phyloP scores from a whole-genome alignment of 495 filamentous ascomycete species.

The Cenococcum geophilum region DNA sequence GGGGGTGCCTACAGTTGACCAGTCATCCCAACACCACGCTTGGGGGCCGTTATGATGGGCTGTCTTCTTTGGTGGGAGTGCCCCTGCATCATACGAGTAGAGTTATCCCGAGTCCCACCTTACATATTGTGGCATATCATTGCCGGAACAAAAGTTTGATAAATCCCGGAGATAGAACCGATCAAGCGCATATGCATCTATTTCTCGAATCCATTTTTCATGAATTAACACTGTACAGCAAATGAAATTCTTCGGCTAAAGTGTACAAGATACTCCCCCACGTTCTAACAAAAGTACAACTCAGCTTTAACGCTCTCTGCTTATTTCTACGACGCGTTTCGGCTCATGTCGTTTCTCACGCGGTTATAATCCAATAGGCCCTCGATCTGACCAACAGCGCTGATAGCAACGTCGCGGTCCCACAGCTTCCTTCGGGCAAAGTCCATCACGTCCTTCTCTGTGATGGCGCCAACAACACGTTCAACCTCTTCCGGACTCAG shows the following conservation, averaged over 20 bases:
- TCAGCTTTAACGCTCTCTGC: not conserved
- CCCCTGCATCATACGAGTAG: too few species aligned
- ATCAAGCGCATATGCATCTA: too few species aligned
- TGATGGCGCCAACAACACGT: conserved; percentile 75
- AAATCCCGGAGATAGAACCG: too few species aligned
- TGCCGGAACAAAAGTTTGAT: too few species aligned
- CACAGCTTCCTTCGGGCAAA: conserved; percentile 88
- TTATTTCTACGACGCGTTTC: conserved; percentile 54
- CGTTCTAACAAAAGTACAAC: not conserved
- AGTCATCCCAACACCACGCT: too few species aligned
- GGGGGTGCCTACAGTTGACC: too few species aligned
- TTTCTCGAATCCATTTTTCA: too few species aligned
- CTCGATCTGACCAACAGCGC: conserved; percentile 87
- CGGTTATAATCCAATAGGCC: conserved; percentile 84
- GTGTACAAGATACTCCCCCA: conserved; percentile 5
- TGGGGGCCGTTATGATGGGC: too few species aligned
- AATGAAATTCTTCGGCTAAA: conserved; percentile 2
- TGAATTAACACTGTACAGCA: conserved; percentile 6
- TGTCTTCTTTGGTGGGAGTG: too few species aligned
- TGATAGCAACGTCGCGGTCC: conserved; percentile 94
- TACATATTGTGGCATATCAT: too few species aligned
- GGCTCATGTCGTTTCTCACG: conserved; percentile 82
- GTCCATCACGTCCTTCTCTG: conserved; percentile 93
- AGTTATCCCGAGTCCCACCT: too few species aligned
- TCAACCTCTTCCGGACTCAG: conserved; percentile 92